Base-by-base conservation (phyloP, 768 basidiomycete species). In the Russula compacta region DNA sequence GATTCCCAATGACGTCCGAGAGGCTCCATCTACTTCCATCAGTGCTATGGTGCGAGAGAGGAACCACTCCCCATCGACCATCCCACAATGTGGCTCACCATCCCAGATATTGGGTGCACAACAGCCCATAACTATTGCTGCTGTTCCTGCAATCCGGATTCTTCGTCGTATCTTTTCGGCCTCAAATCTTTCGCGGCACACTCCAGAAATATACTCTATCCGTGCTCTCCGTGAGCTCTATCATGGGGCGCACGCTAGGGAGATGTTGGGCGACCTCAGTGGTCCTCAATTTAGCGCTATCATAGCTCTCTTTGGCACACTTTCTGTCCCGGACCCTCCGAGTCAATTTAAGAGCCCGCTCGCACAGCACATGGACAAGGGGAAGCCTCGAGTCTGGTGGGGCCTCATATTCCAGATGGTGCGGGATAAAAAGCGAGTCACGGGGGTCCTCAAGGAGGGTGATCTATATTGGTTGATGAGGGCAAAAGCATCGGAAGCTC, bases 401-500 rank as follows among this genome's bases (percentile, higher is more conserved):
- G 43, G 73, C 15, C 75, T 83, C 53, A 69, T 85, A 11, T 51
- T 76, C 48, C 72, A 75, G 54, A 65, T 86, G 11, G 75, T 74
- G 9, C 70, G 67, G 39, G 78, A 80, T 66, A 85, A 84, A 69
- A 65, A 69, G 40, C 58, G 63, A 39, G 59, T 72, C n/a, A 73
- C 71, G 40, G 69, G 73, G 59, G 15, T 60, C 9, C 64, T 72
- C 36, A 69, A 61, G 15, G 70, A 73, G 46, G 73, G 77, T n/a
- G 84, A 87, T 67, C 75, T 76, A 51, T 87, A 81, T 69, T 87
- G 85, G 85, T 68, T 81, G 50, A 80, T 87, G 80, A 78, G 72
- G 38, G 79, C 78, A 12, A 56, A 32, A 43, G 47, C 57, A 14
- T 46, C 57, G 36, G 57, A 56, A 36, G 53, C 46, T 21, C 42